Percentiles rank a stretch among this genome's conserved stretches.
phyloP scores from a whole-genome alignment of 2,329 filamentous ascomycete species.

The Dothideomycetidae sp. region DNA sequence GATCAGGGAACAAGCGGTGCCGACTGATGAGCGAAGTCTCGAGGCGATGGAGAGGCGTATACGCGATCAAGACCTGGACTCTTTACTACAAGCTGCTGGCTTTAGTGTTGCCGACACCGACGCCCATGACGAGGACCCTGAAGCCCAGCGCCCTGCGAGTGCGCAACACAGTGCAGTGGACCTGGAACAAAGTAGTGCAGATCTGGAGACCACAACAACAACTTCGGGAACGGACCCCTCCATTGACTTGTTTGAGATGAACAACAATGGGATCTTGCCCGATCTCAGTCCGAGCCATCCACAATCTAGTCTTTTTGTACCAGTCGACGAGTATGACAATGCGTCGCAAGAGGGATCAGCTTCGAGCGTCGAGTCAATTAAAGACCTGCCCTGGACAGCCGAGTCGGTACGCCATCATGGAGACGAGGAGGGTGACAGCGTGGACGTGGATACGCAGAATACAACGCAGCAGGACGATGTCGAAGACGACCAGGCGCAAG shows the following conservation, averaged over 20 bases:
- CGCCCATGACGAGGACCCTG: neutral
- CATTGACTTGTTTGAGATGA: neutral
- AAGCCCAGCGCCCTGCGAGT: neutral
- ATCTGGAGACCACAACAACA: neutral
- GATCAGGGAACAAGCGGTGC: slow-evolving; percentile 17
- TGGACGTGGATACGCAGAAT: neutral
- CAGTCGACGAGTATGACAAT: neutral
- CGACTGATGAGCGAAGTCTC: slow-evolving; percentile 20
- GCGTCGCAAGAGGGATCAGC: neutral
- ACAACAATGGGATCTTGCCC: neutral
- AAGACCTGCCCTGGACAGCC: slow-evolving; percentile 5
- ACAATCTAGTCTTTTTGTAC: neutral
- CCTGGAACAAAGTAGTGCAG: neutral
- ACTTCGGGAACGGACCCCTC: neutral
- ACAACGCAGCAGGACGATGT: neutral
- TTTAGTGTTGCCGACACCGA: slow-evolving; percentile 19
- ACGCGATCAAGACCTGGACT: slow-evolving; percentile 27
- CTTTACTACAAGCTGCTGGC: slow-evolving; percentile 29
- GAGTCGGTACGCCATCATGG: neutral
- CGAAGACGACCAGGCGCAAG: neutral
- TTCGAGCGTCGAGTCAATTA: neutral
- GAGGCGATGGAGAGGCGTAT: slow-evolving; percentile 20
- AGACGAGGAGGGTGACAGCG: neutral
- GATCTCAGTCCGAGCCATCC: neutral
- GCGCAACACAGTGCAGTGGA: too few species aligned